Conservation (phyloP, 2,329 filamentous ascomycete genomes). For the Fusarium equiseti region DNA sequence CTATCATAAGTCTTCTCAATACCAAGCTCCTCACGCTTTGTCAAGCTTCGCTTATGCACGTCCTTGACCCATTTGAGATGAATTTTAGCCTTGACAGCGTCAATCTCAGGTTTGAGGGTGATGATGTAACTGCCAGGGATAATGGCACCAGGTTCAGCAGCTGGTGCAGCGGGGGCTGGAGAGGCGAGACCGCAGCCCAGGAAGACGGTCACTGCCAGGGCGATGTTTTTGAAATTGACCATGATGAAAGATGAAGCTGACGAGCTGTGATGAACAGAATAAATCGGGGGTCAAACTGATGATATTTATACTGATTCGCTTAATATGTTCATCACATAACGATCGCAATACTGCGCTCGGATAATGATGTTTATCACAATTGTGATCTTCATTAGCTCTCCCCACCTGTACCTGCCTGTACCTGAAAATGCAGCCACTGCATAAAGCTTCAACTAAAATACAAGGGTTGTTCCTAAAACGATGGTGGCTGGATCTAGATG, state of each 20-base stretch:
- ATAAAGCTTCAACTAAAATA: neutral
- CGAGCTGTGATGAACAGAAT: neutral
- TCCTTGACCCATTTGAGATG: conserved; percentile 62
- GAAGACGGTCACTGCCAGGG: conserved; percentile 5
- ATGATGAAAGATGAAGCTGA: neutral
- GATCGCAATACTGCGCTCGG: neutral
- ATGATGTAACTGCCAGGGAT: conserved; percentile 66
- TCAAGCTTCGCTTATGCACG: conserved; percentile 65
- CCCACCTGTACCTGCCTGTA: neutral
- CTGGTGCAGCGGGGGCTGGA: conserved; percentile 1
- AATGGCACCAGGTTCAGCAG: conserved; percentile 18
- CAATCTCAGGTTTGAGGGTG: conserved; percentile 62
- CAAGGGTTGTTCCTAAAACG: too few species aligned
- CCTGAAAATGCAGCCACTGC: neutral
- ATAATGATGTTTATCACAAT: neutral
- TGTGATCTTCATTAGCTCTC: conserved; percentile 8
- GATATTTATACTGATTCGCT: neutral
- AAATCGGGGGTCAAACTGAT: neutral
- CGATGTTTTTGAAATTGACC: conserved; percentile 12
- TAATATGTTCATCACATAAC: neutral
- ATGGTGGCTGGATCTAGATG: conserved; percentile 1
- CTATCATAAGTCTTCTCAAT: conserved; percentile 47
- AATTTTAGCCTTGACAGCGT: conserved; percentile 57
- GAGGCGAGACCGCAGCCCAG: conserved; percentile 13
- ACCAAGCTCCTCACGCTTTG: conserved; percentile 55